phyloP scores from a whole-genome alignment of 495 filamentous ascomycete species.

The Daldinia decipiens region DNA sequence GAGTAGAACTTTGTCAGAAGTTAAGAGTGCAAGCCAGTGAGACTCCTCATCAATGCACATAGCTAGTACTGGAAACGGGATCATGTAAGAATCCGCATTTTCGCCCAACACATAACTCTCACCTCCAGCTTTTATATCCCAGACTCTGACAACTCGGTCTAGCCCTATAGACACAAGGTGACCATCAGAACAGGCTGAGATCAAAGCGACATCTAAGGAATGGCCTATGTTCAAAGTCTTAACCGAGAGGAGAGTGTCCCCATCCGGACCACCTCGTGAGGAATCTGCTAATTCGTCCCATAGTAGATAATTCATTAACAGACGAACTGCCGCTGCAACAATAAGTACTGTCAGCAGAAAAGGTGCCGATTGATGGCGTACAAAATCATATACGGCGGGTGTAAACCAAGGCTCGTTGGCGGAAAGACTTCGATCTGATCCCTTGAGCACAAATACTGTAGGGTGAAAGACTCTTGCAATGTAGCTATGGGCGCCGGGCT shows the following conservation, averaged over 20 bases:
- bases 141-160: conserved; percentile 69
- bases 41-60: conserved; percentile 68
- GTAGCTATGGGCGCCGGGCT: conserved; percentile 71
- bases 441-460: conserved; percentile 71
- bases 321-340: conserved; percentile 63
- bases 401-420: conserved; percentile 55
- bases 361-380: conserved; percentile 64
- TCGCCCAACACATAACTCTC: conserved; percentile 54
- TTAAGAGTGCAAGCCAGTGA: conserved; percentile 71
- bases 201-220: conserved; percentile 68
- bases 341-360: conserved; percentile 66
- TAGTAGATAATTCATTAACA: conserved; percentile 74
- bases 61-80: conserved; percentile 67
- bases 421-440: conserved; percentile 65
- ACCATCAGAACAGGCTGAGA: conserved; percentile 66
- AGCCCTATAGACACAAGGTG: conserved; percentile 72
- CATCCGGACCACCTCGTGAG: conserved; percentile 50
- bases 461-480: conserved; percentile 75
- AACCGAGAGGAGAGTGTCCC: conserved; percentile 64
- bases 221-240: conserved; percentile 69
- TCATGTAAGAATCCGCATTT: conserved; percentile 46
- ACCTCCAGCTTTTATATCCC: conserved; percentile 62
- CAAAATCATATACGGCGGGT: conserved; percentile 66
- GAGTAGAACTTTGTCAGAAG: conserved; percentile 62
- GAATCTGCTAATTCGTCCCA: conserved; percentile 60